Conservation (phyloP, 768 basidiomycete species). For the Auriscalpium microsporum region DNA sequence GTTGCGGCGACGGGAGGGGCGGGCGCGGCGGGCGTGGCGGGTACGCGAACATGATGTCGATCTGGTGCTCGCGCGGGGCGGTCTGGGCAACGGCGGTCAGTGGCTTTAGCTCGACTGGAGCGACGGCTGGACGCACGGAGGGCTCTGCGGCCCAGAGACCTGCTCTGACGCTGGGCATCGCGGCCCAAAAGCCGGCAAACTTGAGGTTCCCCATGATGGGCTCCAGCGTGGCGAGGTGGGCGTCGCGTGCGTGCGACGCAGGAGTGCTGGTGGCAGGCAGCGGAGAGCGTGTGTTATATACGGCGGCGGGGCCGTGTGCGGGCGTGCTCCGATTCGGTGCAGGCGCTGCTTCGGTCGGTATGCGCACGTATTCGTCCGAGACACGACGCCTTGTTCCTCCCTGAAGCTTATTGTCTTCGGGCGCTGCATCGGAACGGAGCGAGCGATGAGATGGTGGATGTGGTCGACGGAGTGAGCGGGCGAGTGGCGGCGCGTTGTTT, state of each 20-base stretch:
- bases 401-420: too few species aligned
- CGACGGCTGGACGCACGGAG: background rate
- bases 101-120: background rate
- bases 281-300: too few species aligned
- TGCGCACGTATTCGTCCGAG: too few species aligned
- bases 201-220: background rate
- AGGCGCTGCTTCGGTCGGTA: too few species aligned
- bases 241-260: background rate
- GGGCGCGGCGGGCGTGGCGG: background rate
- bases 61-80: background rate
- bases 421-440: too few species aligned
- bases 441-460: too few species aligned
- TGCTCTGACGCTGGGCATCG: background rate
- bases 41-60: background rate
- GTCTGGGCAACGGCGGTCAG: background rate
- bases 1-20: background rate
- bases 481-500: too few species aligned
- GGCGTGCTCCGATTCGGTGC: too few species aligned
- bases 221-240: background rate
- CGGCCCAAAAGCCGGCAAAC: background rate
- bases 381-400: too few species aligned
- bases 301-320: too few species aligned
- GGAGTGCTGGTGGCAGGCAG: background rate
- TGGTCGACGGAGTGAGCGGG: too few species aligned
- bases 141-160: background rate